These are phyloP conservation scores for Phyllosticta citrichinensis DNA, from an alignment of 2,329 filamentous ascomycete species.

Conservation along the genomic window DNA sequence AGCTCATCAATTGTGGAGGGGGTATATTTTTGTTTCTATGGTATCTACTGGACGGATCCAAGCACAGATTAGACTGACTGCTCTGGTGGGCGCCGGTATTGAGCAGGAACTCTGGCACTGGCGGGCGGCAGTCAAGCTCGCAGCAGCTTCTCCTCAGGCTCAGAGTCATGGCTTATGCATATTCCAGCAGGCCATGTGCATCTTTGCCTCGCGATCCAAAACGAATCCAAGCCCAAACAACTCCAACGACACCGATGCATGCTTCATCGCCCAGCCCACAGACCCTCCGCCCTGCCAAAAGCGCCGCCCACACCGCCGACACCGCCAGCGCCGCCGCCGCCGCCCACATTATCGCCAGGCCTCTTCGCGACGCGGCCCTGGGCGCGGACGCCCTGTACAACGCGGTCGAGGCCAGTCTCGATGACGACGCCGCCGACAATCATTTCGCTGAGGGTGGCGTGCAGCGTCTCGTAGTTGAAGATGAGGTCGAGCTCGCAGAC, in stretches of 20 bases:
- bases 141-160: no score
- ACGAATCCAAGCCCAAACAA: not conserved
- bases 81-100: no score
- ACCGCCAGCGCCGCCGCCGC: not conserved
- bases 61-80: no score
- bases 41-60: no score
- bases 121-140: no score
- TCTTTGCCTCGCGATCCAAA: no score
- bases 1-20: no score
- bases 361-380: conserved; percentile 71
- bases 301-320: conserved; percentile 10
- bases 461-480: conserved; percentile 96
- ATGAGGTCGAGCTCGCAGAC: conserved; percentile 97
- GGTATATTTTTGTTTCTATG: no score
- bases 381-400: conserved; percentile 69
- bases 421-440: conserved; percentile 90
- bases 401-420: conserved; percentile 80
- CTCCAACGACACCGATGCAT: not conserved
- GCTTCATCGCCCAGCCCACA: conserved; percentile 10
- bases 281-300: conserved; percentile 12
- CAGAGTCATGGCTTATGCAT: not conserved
- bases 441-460: conserved; percentile 86
- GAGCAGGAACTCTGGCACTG: no score
- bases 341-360: conserved; percentile 34
- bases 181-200: not conserved